phyloP scores from a whole-genome alignment of 2,329 filamentous ascomycete genomes.

The Fusarium praegraminearum region DNA sequence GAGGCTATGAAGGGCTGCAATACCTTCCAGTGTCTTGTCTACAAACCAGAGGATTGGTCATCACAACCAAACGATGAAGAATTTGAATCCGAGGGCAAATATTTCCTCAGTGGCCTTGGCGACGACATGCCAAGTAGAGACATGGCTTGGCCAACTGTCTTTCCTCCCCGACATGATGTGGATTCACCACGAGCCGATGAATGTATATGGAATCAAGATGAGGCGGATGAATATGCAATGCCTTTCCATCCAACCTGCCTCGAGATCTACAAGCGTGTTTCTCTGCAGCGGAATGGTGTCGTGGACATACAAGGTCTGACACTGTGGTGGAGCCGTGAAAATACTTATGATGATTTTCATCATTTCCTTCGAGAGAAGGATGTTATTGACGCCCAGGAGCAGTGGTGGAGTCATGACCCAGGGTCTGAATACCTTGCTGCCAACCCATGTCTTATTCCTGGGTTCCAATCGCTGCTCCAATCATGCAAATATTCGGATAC shows the following conservation, averaged over 20 bases:
- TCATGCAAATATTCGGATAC: neutral
- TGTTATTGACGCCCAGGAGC: neutral
- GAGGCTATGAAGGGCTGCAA: slow-evolving; percentile 47
- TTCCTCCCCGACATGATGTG: slow-evolving; percentile 27
- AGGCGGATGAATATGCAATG: slow-evolving; percentile 16
- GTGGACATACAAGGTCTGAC: slow-evolving; percentile 40
- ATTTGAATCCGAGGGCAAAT: slow-evolving; percentile 30
- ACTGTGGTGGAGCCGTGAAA: slow-evolving; percentile 26
- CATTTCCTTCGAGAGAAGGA: slow-evolving; percentile 20
- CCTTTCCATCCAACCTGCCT: slow-evolving; percentile 50
- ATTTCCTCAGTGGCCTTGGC: slow-evolving; percentile 39
- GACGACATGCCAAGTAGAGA: slow-evolving; percentile 34
- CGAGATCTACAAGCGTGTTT: slow-evolving; percentile 48
- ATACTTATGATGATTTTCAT: neutral
- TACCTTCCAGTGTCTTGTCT: slow-evolving; percentile 45
- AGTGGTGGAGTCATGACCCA: slow-evolving; percentile 28
- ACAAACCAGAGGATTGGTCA: slow-evolving; percentile 35
- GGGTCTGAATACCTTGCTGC: slow-evolving; percentile 39
- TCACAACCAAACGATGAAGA: slow-evolving; percentile 32
- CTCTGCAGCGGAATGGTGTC: slow-evolving; percentile 13
- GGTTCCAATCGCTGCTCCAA: slow-evolving; percentile 10
- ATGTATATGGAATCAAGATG: neutral
- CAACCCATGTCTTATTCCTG: slow-evolving; percentile 40
- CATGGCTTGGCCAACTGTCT: neutral
- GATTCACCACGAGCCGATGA: neutral